Conservation (phyloP, 495 filamentous ascomycete genomes). For the Endocarpon pusillum region DNA sequence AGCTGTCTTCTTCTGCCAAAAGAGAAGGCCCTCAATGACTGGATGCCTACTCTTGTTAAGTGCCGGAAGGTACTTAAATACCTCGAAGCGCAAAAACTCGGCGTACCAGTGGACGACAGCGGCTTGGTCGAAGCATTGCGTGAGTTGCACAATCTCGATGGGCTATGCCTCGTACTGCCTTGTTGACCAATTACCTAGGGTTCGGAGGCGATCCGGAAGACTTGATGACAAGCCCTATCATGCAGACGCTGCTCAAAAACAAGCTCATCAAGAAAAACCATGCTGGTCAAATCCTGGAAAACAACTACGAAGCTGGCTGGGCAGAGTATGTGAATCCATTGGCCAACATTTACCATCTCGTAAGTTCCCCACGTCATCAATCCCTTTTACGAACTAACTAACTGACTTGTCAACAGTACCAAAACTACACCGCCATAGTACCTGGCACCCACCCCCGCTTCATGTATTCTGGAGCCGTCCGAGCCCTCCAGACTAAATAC, state of each 20-base stretch:
- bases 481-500: too few species aligned
- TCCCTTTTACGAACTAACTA: too few species aligned
- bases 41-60: conserved; percentile 19
- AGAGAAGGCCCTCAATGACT: conserved; percentile 13
- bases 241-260: conserved; percentile 17
- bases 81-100: conserved; percentile 14
- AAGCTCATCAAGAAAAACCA: conserved; percentile 10
- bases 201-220: conserved; percentile 16
- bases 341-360: conserved; percentile 21
- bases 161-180: too few species aligned
- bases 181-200: conserved; percentile 11
- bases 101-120: conserved; percentile 11
- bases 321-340: conserved; percentile 20
- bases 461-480: too few species aligned
- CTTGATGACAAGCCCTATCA: conserved; percentile 13
- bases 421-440: too few species aligned
- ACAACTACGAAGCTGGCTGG: conserved; percentile 8
- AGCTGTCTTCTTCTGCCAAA: conserved; percentile 26
- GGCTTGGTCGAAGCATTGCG: too few species aligned
- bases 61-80: conserved; percentile 17
- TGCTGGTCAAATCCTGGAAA: conserved; percentile 13
- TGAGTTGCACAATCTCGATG: too few species aligned
- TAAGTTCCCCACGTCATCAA: conserved; percentile 13
- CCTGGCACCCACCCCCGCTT: too few species aligned
- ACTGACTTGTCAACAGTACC: too few species aligned